Evolutionary conservation across 2,329 filamentous ascomycete genomes (phyloP), one percentile per base, ranked within the genome.

Genomic region (Pseudophaeomoniella oleicola): DNA sequence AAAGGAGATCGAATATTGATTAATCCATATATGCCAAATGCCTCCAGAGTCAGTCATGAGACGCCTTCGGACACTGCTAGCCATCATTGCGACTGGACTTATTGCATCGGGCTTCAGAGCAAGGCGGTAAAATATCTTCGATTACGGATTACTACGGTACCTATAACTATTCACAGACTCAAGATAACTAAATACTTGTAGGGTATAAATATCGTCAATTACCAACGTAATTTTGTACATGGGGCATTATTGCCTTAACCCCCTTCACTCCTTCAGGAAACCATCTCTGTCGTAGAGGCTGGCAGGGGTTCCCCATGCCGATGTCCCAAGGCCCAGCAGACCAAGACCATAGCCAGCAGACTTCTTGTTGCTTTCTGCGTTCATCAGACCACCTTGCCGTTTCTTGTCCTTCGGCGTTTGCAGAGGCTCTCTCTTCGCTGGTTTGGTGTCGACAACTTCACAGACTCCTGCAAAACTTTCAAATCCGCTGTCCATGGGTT

Each of bases 211-310:
- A n/a, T n/a, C n/a, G n/a, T n/a, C n/a, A n/a, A n/a, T n/a, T n/a
- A n/a, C n/a, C n/a, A n/a, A n/a, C n/a, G n/a, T n/a, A n/a, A n/a
- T n/a, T 29, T 29, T n/a, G n/a, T n/a, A n/a, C n/a, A n/a, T n/a
- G n/a, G n/a, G n/a, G 10, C 22, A 29, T 29, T 29, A 29, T 29
- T 10, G 22, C 10, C 31, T 16, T 14, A 6, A 14, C 17, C 17
- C 36, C 3, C 22, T 11, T 34, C 38, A 19, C 16, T 43, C 43
- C 40, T 36, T 49, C 46, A 58, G 46, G 44, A 59, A 58, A 10
- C 56, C 56, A 36, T 54, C 47, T n/a, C 42, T 46, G 46, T 67
- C 64, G 46, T 67, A 68, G 43, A 66, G 45, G 48, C 63, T 67
- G 36, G 49, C 58, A 22, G 60, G 62, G 34, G 60, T 66, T n/a